These are phyloP conservation scores for Purpureocillium takamizusanense DNA, from an alignment of 2,329 filamentous ascomycete species.

Conservation along the genomic window DNA sequence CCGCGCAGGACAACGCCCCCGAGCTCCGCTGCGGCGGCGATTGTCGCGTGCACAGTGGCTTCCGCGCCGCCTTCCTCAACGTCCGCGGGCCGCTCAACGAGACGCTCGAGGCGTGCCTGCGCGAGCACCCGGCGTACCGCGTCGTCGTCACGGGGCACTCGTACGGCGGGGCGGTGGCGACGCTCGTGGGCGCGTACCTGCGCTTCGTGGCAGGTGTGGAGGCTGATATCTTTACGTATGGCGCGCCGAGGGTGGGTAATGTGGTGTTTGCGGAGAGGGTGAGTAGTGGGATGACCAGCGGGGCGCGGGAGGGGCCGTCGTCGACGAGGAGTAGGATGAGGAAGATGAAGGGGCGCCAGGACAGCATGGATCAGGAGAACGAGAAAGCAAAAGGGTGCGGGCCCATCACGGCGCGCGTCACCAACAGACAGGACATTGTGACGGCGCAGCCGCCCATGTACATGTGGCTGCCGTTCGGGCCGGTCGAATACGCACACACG, in stretches of 20 bases:
- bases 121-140: constrained; percentile 38
- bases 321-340: too few species aligned
- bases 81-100: too few species aligned
- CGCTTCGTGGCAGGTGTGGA: constrained; percentile 32
- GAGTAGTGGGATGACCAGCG: too few species aligned
- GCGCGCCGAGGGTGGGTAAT: constrained; percentile 59
- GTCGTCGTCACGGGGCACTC: constrained; percentile 58
- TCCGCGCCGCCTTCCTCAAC: too few species aligned
- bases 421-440: constrained; percentile 57
- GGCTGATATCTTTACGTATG: constrained; percentile 55
- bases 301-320: too few species aligned
- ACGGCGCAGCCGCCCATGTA: constrained; percentile 49
- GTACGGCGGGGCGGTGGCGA: constrained; percentile 56
- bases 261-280: constrained; percentile 42
- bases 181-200: constrained; percentile 47
- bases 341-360: too few species aligned
- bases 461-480: too few species aligned
- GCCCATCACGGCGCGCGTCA: constrained; percentile 47
- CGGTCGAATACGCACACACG: constrained; percentile 33
- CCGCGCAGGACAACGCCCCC: too few species aligned
- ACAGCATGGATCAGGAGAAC: too few species aligned
- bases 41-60: too few species aligned
- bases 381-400: constrained; percentile 42
- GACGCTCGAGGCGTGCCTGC: constrained; percentile 5
- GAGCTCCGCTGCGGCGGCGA: too few species aligned